Evolutionary conservation across 768 basidiomycete genomes (phyloP).

Genomic region (Pulveroboletus frians): DNA sequence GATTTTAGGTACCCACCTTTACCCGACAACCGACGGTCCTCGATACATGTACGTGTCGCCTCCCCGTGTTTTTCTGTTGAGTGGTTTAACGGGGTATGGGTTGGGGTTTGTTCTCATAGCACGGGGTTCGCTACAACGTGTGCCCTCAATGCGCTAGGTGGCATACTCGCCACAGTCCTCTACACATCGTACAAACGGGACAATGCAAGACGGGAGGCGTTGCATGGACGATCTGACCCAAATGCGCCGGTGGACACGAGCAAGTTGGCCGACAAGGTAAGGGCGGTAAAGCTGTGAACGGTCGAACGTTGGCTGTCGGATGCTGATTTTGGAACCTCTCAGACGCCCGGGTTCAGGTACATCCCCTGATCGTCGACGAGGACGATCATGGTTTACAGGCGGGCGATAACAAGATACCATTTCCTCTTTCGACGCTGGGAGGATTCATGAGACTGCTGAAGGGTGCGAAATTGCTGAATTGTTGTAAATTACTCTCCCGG

Average conservation of each 20-base stretch:
- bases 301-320: neutral
- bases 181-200: slow-evolving; percentile 59
- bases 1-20: slow-evolving; percentile 70
- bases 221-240: slow-evolving; percentile 46
- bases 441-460: too few species aligned
- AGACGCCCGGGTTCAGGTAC: neutral
- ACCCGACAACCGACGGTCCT: slow-evolving; percentile 59
- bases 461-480: too few species aligned
- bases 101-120: neutral
- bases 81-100: neutral
- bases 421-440: too few species aligned
- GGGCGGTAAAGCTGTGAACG: neutral
- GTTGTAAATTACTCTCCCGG: too few species aligned
- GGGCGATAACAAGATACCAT: too few species aligned
- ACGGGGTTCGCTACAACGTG: slow-evolving; percentile 58
- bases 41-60: slow-evolving; percentile 49
- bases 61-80: neutral
- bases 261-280: slow-evolving; percentile 63
- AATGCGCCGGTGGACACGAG: slow-evolving; percentile 53
- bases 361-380: neutral
- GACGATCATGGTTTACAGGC: neutral
- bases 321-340: neutral
- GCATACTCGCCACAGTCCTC: slow-evolving; percentile 38
- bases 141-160: slow-evolving; percentile 15
- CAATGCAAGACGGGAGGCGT: slow-evolving; percentile 48